These are phyloP conservation scores for Carex arenaria DNA, from an alignment of 202 grass and related monocot species.

Conservation along the genomic window DNA sequence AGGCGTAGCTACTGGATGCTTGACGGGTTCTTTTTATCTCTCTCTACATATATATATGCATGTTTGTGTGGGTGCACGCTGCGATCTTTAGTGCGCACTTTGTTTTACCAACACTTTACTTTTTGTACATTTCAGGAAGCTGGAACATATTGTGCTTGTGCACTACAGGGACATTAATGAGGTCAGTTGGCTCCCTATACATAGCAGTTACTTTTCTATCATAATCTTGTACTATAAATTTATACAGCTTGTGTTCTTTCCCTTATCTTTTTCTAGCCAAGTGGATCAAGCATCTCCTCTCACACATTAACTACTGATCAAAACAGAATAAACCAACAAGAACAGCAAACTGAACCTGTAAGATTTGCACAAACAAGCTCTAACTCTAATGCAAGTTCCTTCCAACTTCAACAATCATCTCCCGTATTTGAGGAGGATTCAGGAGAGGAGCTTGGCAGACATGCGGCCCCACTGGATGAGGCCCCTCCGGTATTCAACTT, in stretches of 20 bases:
- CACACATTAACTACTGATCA: neutral
- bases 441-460: neutral
- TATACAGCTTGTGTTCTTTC: neutral
- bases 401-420: slow-evolving; percentile 8
- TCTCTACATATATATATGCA: neutral
- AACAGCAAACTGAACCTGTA: neutral
- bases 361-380: neutral
- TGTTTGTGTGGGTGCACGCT: neutral
- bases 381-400: slow-evolving; percentile 1
- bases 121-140: slow-evolving; percentile 30
- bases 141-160: slow-evolving; percentile 54
- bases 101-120: neutral
- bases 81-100: neutral
- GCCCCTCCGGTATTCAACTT: neutral
- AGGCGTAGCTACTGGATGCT: slow-evolving; percentile 91
- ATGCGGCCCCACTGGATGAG: neutral
- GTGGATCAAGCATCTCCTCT: slow-evolving; percentile 12
- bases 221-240: neutral
- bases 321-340: slow-evolving; percentile 1
- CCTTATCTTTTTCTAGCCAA: neutral
- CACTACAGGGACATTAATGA: slow-evolving; percentile 45
- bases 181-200: slow-evolving; percentile 19
- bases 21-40: slow-evolving; percentile 44
- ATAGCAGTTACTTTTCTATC: slow-evolving; percentile 5
- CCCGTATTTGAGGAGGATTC: slow-evolving; percentile 7